Evolutionary conservation across 139 green algal species (phyloP).

Genomic region (Bryopsis sp.): DNA sequence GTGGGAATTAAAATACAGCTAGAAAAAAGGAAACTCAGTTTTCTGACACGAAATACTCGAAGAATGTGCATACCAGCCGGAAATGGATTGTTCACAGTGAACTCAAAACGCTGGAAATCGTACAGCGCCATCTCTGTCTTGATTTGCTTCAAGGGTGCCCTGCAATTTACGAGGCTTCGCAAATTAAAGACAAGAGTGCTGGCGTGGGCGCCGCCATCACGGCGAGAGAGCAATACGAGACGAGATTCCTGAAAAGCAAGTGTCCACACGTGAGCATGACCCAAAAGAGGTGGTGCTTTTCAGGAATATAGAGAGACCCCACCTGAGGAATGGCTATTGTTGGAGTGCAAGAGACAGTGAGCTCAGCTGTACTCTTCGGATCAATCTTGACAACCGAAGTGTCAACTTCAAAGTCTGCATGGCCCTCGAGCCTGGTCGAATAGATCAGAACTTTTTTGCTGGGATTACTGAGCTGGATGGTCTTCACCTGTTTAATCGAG

Average conservation of each 20-base stretch:
- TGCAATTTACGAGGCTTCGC: constrained; percentile 28
- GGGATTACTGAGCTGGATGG: constrained; percentile 66
- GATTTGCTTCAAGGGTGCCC: constrained; percentile 41
- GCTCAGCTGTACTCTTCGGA: constrained; percentile 28
- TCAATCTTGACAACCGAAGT: constrained; percentile 45
- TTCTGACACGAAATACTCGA: too few relatives aligned
- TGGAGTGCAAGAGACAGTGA: constrained; percentile 30
- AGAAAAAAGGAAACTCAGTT: too few relatives aligned
- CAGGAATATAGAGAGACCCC: too few relatives aligned
- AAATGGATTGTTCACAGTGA: constrained; percentile 63
- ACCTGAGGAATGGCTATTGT: constrained; percentile 35
- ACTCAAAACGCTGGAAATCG: constrained; percentile 51
- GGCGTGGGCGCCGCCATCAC: constrained; percentile 34
- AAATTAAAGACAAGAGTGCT: constrained; percentile 64
- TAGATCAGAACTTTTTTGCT: constrained; percentile 50
- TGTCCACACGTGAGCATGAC: too few relatives aligned
- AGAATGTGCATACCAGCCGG: constrained; percentile 34
- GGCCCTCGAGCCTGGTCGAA: constrained; percentile 48
- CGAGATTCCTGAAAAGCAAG: neutral
- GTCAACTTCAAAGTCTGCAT: constrained; percentile 51
- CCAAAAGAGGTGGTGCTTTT: too few relatives aligned
- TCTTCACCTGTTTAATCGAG: constrained; percentile 48
- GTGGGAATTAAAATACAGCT: too few relatives aligned
- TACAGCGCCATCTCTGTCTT: constrained; percentile 36
- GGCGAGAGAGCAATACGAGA: constrained; percentile 22